Base-by-base conservation (phyloP, 148 eudicot genomes). In the Cornus controversa region DNA sequence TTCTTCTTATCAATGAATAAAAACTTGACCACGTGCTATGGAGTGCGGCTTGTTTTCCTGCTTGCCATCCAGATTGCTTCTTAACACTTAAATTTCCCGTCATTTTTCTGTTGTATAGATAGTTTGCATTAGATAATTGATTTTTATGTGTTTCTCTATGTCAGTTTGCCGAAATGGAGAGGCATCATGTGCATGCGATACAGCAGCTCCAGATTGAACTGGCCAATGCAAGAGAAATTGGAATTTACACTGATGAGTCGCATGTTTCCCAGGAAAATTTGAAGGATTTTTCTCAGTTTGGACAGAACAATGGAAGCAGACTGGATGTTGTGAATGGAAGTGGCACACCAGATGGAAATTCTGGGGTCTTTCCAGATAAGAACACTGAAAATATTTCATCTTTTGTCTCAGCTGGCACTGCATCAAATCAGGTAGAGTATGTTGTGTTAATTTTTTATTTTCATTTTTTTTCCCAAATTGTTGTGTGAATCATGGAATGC, bases 131-230 rank as follows among this genome's bases (percentile, higher is more conserved):
- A 9, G 64, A 20, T 24, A 0, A 15, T 28, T 67, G 64, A 13
- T 71, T 74, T 28, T 40, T 11, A 4, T 67, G 20, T 71, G 64
- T 80, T 62, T 60, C 0, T 50, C 73, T 77, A 5, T 75, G 26
- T 77, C 86, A 96, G 99, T 93, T 87, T 85, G 87, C 82, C 28
- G 98, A 96, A 87, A 82, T 93, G 95, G 99, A 93, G 79, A 91
- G 97, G 83, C 77, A 87, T 82, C 97, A 92, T 80, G 22, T 87
- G 77, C 96, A 86, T 80, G 79, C 90, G n/a, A 64, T 94, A 76
- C 98, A 91, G 78, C 94, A 87, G 78, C 93, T 91, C 79, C 97
- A 92, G 86, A 84, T 84, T 84, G 94, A 94, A 84, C 80, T 92
- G 80, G 88, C 92, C 31, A 85, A 85, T 73, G 81, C 78, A 45